Conservation (phyloP, 2,329 filamentous ascomycete species). For the Colletotrichum incanum region DNA sequence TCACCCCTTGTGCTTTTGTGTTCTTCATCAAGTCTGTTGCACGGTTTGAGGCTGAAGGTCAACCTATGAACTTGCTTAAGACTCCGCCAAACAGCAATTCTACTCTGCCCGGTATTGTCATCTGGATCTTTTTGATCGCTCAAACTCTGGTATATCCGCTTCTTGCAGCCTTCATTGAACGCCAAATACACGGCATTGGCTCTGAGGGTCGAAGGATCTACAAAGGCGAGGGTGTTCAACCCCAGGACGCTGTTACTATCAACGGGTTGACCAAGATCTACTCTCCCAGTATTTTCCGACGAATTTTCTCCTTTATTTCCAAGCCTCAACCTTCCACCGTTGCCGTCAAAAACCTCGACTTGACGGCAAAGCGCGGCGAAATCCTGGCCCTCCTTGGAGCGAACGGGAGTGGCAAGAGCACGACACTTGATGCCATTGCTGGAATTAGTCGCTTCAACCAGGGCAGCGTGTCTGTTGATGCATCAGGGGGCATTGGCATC, state of each 20-base stretch:
- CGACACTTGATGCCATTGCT: conserved; percentile 57
- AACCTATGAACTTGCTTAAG: conserved; percentile 73
- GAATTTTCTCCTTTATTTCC: conserved; percentile 62
- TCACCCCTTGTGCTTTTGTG: conserved; percentile 90
- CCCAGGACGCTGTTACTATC: conserved; percentile 76
- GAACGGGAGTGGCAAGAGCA: conserved; percentile 87
- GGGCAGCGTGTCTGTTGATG: conserved; percentile 78
- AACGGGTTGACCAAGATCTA: conserved; percentile 85
- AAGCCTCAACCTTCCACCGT: conserved; percentile 75
- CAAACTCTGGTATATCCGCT: conserved; percentile 86
- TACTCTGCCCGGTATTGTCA: conserved; percentile 78
- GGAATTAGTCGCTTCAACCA: conserved; percentile 62
- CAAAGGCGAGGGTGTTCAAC: conserved; percentile 52
- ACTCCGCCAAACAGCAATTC: conserved; percentile 77
- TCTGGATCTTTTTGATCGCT: conserved; percentile 83
- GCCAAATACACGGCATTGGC: conserved; percentile 66
- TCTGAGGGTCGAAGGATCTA: conserved; percentile 64
- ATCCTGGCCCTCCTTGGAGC: conserved; percentile 83
- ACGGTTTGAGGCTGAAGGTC: conserved; percentile 78
- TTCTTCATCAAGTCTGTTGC: conserved; percentile 84
- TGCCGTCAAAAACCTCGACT: conserved; percentile 81
- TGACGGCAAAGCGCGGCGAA: conserved; percentile 82
- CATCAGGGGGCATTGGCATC: conserved; percentile 79
- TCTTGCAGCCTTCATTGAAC: conserved; percentile 82
- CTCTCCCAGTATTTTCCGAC: conserved; percentile 73